Evolutionary conservation across 2,329 filamentous ascomycete species (phyloP).

Genomic region (Fusarium metavorans): DNA sequence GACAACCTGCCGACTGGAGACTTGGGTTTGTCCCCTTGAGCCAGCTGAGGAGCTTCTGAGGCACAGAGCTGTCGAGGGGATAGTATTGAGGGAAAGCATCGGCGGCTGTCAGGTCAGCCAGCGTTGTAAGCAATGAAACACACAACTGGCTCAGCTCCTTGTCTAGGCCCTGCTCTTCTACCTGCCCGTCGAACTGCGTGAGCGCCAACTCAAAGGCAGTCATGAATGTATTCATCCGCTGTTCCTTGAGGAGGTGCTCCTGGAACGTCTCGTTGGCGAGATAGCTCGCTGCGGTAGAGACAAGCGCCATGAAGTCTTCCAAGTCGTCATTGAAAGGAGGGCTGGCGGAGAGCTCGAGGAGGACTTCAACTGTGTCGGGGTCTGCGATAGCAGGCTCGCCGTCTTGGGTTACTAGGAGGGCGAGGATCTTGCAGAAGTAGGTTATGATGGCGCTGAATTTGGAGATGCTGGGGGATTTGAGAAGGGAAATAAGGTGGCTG

Average conservation of each 20-base stretch:
- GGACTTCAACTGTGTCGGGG: conserved; percentile 59
- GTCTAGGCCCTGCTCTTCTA: conserved; percentile 60
- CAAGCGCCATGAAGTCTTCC: conserved; percentile 66
- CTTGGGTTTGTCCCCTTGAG: conserved; percentile 54
- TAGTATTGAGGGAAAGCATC: conserved; percentile 59
- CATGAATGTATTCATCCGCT: conserved; percentile 59
- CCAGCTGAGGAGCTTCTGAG: conserved; percentile 61
- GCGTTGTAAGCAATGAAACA: conserved; percentile 61
- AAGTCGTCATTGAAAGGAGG: conserved; percentile 57
- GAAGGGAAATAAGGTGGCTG: conserved; percentile 60
- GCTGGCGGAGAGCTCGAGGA: conserved; percentile 63
- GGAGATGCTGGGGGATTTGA: conserved; percentile 59
- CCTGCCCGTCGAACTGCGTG: conserved; percentile 54
- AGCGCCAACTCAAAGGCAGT: conserved; percentile 62
- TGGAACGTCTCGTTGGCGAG: conserved; percentile 67
- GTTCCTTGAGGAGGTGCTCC: conserved; percentile 56
- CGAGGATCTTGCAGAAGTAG: conserved; percentile 69
- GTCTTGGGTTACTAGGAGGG: conserved; percentile 65
- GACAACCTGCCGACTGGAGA: conserved; percentile 69
- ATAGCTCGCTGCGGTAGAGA: conserved; percentile 66
- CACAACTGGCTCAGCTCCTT: conserved; percentile 61
- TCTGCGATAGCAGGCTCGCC: conserved; percentile 59
- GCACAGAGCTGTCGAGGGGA: conserved; percentile 57
- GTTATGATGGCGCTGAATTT: conserved; percentile 58
- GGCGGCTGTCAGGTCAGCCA: conserved; percentile 66